phyloP scores from a whole-genome alignment of 805 yeast genomes.

The Starmerella powellii region DNA sequence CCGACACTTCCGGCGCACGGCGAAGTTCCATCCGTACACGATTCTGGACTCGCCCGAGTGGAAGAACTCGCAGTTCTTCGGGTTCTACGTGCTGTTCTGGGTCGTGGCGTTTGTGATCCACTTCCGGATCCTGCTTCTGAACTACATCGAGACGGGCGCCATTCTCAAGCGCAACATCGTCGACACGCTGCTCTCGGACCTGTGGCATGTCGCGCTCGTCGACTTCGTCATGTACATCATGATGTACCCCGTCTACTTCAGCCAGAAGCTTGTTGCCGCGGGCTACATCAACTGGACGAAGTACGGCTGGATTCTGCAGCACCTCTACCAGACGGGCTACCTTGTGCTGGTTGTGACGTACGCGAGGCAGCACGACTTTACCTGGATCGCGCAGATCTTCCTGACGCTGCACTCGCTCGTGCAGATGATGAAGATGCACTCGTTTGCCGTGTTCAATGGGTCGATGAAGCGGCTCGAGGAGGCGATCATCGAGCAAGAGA shows the following conservation, averaged over 20 bases:
- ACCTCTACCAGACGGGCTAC: slow-evolving; percentile 43
- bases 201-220: slow-evolving; percentile 55
- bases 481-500: neutral
- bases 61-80: slow-evolving; percentile 41
- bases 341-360: slow-evolving; percentile 43
- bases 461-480: slow-evolving; percentile 39
- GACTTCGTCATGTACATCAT: slow-evolving; percentile 65
- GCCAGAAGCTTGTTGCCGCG: slow-evolving; percentile 45
- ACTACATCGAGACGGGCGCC: slow-evolving; percentile 37
- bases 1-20: slow-evolving; percentile 20
- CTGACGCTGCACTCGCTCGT: slow-evolving; percentile 75
- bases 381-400: slow-evolving; percentile 88
- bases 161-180: slow-evolving; percentile 44
- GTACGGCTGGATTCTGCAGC: slow-evolving; percentile 53
- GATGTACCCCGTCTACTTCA: slow-evolving; percentile 45
- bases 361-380: slow-evolving; percentile 46
- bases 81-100: slow-evolving; percentile 57
- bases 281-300: slow-evolving; percentile 46
- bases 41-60: slow-evolving; percentile 26
- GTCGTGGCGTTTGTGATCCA: slow-evolving; percentile 22
- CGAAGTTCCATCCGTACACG: slow-evolving; percentile 20
- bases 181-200: slow-evolving; percentile 44
- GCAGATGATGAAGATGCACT: slow-evolving; percentile 87
- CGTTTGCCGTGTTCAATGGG: slow-evolving; percentile 85
- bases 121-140: slow-evolving; percentile 40